Evolutionary conservation across 768 basidiomycete species (phyloP).

Genomic region (Suillus subaureus): DNA sequence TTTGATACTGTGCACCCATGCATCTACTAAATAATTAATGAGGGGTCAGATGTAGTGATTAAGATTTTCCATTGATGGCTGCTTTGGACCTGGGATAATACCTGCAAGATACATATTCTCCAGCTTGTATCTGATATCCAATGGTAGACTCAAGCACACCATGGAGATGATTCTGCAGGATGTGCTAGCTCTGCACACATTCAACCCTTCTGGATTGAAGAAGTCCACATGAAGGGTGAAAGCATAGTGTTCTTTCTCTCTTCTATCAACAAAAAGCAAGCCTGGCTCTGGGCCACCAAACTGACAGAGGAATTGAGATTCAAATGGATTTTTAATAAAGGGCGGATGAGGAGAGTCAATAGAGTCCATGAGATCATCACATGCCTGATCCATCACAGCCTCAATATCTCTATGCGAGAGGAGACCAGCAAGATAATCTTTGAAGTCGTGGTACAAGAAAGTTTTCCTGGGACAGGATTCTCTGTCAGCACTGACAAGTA

Average conservation of each 20-base stretch:
- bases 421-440: not conserved
- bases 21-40: slow-evolving; percentile 14
- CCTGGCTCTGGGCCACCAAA: not conserved
- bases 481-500: not conserved
- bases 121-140: too few species aligned
- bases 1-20: slow-evolving; percentile 20
- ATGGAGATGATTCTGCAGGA: too few species aligned
- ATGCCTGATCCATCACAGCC: not conserved
- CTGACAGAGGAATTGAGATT: not conserved
- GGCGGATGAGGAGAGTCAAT: not conserved
- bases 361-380: not conserved
- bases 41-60: too few species aligned
- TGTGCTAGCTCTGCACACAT: too few species aligned
- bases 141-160: too few species aligned
- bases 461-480: not conserved
- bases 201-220: not conserved
- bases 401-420: not conserved
- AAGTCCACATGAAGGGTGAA: slow-evolving; percentile 28
- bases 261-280: not conserved
- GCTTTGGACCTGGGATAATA: too few species aligned
- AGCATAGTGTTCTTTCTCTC: slow-evolving; percentile 26
- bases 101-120: too few species aligned
- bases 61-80: too few species aligned
- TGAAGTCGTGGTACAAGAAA: slow-evolving; percentile 9
- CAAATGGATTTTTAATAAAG: slow-evolving; percentile 6